Evolutionary conservation across 202 grass and related monocot genomes (phyloP).

Genomic region (Zoysia matrella): DNA sequence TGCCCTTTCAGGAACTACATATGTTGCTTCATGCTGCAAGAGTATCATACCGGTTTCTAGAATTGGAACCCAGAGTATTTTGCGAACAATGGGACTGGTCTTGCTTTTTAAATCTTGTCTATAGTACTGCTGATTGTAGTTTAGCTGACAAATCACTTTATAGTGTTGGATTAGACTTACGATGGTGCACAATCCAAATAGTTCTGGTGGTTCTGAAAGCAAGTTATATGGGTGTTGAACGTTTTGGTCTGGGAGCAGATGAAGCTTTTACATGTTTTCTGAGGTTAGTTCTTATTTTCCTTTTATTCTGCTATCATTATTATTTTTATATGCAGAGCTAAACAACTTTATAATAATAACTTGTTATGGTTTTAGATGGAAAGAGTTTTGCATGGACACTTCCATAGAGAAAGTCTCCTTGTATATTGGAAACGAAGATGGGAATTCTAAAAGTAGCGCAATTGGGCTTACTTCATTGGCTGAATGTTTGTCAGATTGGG

Average conservation of each 20-base stretch:
- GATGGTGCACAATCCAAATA: conserved; percentile 81
- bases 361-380: neutral
- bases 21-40: conserved; percentile 62
- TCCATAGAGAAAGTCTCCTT: conserved; percentile 88
- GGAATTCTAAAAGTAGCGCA: conserved; percentile 24
- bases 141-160: conserved; percentile 43
- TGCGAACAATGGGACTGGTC: conserved; percentile 89
- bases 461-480: conserved; percentile 53
- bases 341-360: neutral
- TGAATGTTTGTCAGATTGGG: conserved; percentile 54
- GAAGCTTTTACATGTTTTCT: conserved; percentile 30
- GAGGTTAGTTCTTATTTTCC: conserved; percentile 51
- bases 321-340: conserved; percentile 14
- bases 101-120: conserved; percentile 74
- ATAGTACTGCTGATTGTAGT: conserved; percentile 54
- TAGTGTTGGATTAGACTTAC: conserved; percentile 61
- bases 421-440: conserved; percentile 60
- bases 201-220: conserved; percentile 71
- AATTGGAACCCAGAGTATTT: conserved; percentile 74
- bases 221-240: conserved; percentile 72
- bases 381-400: conserved; percentile 42
- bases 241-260: conserved; percentile 70
- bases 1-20: conserved; percentile 59
- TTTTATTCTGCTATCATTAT: conserved; percentile 21
- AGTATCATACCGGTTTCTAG: conserved; percentile 81